Percentiles rank a stretch among this genome's conserved stretches.
Evolutionary conservation across 2,329 filamentous ascomycete genomes (phyloP).

Genomic region (Fusarium tuaranense): DNA sequence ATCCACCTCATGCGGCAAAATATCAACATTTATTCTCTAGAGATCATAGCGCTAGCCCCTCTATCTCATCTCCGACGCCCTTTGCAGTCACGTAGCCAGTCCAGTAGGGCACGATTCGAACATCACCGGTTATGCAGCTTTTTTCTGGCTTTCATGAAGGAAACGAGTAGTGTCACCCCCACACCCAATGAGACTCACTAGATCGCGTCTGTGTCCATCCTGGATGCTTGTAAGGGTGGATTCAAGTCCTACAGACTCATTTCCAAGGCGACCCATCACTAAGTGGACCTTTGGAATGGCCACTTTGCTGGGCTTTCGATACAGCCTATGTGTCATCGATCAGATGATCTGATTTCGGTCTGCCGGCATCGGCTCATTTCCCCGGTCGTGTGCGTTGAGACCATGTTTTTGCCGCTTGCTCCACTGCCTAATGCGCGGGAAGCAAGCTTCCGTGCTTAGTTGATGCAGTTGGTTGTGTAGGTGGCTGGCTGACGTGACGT

Average conservation of each 20-base stretch:
- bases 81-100: not conserved
- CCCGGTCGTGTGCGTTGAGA: not conserved
- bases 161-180: not conserved
- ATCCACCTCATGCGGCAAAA: not conserved
- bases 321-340: not conserved
- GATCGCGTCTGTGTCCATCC: not conserved
- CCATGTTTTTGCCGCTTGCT: not conserved
- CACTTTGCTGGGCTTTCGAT: not conserved
- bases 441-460: conserved; percentile 2
- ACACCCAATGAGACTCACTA: not conserved
- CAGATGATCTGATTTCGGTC: not conserved
- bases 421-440: not conserved
- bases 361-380: not conserved
- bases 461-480: not conserved
- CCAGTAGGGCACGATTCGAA: not conserved
- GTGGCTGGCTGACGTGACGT: not conserved
- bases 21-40: not conserved
- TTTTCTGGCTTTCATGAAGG: not conserved
- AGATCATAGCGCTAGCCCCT: not conserved
- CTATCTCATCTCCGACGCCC: not conserved
- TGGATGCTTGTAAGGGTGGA: not conserved
- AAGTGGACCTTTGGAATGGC: not conserved
- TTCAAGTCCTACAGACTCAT: not conserved
- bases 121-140: not conserved
- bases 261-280: not conserved